Evolutionary conservation across 2,329 filamentous ascomycete genomes (phyloP).

Genomic region (Pseudogymnoascus sp.): DNA sequence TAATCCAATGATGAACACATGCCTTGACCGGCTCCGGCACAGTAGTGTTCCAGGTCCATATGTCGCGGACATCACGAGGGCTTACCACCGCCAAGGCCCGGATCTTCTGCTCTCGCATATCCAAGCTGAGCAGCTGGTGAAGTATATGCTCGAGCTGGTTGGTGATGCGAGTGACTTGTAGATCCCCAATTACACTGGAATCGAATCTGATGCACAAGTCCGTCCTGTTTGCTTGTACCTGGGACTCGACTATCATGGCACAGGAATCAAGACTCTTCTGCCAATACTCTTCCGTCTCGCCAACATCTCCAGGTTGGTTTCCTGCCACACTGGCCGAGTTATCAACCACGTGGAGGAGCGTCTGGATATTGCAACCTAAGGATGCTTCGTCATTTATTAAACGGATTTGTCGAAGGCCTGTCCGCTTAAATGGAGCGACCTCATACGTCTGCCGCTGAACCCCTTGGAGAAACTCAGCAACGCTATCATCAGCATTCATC

Average conservation of each 20-base stretch:
- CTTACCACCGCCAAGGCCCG: neutral
- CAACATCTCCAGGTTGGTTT: neutral
- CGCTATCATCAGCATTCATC: neutral
- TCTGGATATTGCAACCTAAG: neutral
- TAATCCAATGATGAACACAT: constrained; percentile 7
- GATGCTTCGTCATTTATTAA: neutral
- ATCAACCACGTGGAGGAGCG: neutral
- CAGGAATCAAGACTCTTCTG: neutral
- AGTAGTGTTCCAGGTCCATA: neutral
- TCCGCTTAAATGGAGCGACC: neutral
- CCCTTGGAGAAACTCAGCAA: neutral
- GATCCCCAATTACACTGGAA: neutral
- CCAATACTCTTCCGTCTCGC: neutral
- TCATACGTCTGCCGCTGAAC: neutral
- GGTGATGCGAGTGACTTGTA: neutral
- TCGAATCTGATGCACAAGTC: neutral
- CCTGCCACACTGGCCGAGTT: neutral
- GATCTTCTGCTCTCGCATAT: neutral
- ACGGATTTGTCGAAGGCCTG: neutral
- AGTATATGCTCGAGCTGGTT: neutral
- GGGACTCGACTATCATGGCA: neutral
- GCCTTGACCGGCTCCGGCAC: neutral
- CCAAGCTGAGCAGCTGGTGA: neutral
- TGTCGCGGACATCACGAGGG: neutral
- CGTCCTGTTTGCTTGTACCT: neutral